Percentiles rank a stretch among this genome's conserved stretches.
phyloP scores from a whole-genome alignment of 225 moss, liverwort and hornwort species.

The Neckera pumila region DNA sequence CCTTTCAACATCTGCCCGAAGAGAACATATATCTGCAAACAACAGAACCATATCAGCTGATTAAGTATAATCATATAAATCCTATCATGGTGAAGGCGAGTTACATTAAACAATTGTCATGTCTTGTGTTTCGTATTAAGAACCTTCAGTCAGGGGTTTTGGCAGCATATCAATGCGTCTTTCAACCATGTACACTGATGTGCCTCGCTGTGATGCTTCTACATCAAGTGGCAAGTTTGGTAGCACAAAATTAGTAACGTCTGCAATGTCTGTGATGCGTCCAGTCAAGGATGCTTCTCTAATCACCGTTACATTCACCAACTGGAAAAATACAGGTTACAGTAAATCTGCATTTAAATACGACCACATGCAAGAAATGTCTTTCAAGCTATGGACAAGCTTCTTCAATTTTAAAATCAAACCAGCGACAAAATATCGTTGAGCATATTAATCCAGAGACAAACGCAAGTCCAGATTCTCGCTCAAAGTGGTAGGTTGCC shows the following conservation, averaged over 20 bases:
- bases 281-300: conserved; percentile 35
- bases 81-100: not conserved
- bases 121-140: not conserved
- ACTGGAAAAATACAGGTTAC: not conserved
- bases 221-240: conserved; percentile 85
- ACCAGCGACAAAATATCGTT: not conserved
- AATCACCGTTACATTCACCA: not conserved
- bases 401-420: not conserved
- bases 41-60: not conserved
- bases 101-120: not conserved
- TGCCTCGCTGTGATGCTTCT: conserved; percentile 93
- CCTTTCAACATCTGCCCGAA: conserved; percentile 91
- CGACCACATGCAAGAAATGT: not conserved
- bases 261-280: conserved; percentile 74
- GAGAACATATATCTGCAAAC: conserved; percentile 87
- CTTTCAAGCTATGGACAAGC: not conserved
- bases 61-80: not conserved
- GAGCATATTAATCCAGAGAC: not conserved
- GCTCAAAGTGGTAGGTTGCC: too few relatives aligned
- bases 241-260: conserved; percentile 96
- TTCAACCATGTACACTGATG: conserved; percentile 97
- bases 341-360: not conserved
- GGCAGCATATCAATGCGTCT: conserved; percentile 99
- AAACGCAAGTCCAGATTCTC: too few relatives aligned
- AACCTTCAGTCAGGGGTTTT: conserved; percentile 96